Evolutionary conservation across 2,329 filamentous ascomycete genomes (phyloP).

Genomic region (Cladosporium phlei): DNA sequence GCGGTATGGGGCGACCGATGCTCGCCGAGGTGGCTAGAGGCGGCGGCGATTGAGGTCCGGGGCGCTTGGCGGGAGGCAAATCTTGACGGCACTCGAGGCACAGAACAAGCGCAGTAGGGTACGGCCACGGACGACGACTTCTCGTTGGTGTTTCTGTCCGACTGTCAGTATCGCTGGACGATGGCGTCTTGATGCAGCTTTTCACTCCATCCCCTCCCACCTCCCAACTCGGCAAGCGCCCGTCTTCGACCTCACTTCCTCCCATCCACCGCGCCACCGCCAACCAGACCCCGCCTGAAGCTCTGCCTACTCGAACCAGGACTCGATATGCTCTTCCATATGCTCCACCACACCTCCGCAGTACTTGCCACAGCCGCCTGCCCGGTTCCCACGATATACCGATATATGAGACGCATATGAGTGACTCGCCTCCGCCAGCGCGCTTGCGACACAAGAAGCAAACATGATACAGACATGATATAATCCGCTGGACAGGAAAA

Average conservation of each 20-base stretch:
- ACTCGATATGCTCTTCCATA: background rate
- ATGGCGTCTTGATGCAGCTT: conserved; percentile 5
- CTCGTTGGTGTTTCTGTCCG: conserved; percentile 2
- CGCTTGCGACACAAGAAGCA: too few species aligned
- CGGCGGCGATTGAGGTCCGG: conserved; percentile 9
- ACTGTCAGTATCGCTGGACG: conserved; percentile 2
- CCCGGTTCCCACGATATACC: background rate
- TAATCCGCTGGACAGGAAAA: too few species aligned
- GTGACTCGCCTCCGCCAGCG: background rate
- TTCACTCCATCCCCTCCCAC: conserved; percentile 3
- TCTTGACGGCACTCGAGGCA: conserved; percentile 6
- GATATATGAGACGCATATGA: background rate
- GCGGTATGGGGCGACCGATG: conserved; percentile 11
- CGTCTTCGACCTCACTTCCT: conserved; percentile 11
- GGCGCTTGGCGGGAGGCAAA: conserved; percentile 13
- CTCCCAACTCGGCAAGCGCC: conserved; percentile 10
- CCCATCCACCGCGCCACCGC: background rate
- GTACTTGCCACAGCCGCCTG: background rate
- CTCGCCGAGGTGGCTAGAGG: conserved; percentile 10
- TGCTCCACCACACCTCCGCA: background rate
- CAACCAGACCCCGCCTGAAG: background rate
- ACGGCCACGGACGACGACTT: background rate
- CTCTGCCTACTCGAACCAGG: background rate
- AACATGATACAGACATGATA: too few species aligned
- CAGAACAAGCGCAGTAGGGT: background rate